Conservation (phyloP, 805 yeast genomes). For the Crinitomyces ghanaensis region DNA sequence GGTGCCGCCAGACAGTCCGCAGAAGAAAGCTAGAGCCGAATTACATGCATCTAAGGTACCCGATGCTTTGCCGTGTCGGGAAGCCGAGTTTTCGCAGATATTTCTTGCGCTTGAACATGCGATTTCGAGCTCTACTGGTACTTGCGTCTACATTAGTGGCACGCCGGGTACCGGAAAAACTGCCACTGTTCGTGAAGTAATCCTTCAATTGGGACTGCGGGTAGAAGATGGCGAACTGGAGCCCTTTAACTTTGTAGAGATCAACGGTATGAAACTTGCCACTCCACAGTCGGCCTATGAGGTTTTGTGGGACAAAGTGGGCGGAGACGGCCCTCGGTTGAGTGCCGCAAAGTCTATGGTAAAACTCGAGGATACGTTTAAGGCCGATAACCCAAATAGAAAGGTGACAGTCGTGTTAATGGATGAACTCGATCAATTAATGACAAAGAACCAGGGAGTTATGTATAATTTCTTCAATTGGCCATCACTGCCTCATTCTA, state of each 20-base stretch:
- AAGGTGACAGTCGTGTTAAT: conserved; percentile 64
- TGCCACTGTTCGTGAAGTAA: conserved; percentile 79
- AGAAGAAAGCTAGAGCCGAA: conserved; percentile 20
- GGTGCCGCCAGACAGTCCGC: conserved; percentile 14
- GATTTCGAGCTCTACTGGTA: conserved; percentile 57
- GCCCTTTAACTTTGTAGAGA: conserved; percentile 65
- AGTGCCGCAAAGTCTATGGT: conserved; percentile 55
- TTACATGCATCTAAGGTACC: conserved; percentile 31
- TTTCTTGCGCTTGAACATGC: conserved; percentile 62
- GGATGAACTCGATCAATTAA: conserved; percentile 91
- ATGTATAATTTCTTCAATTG: conserved; percentile 96
- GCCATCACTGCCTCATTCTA: conserved; percentile 79
- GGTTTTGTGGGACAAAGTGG: conserved; percentile 63
- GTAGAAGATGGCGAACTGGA: conserved; percentile 30
- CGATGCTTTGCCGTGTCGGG: conserved; percentile 70
- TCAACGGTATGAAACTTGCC: conserved; percentile 79
- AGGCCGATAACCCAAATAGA: conserved; percentile 20
- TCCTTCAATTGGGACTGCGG: conserved; percentile 47
- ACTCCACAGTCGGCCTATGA: conserved; percentile 77
- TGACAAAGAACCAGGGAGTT: conserved; percentile 68
- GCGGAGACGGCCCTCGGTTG: conserved; percentile 38
- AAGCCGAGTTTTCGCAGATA: conserved; percentile 62
- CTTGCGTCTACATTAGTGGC: conserved; percentile 86
- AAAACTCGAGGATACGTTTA: conserved; percentile 61
- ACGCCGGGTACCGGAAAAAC: conserved; percentile 98